Evolutionary conservation across 371 early-diverging fungal species (phyloP).

Genomic region (Lichtheimia hyalospora): DNA sequence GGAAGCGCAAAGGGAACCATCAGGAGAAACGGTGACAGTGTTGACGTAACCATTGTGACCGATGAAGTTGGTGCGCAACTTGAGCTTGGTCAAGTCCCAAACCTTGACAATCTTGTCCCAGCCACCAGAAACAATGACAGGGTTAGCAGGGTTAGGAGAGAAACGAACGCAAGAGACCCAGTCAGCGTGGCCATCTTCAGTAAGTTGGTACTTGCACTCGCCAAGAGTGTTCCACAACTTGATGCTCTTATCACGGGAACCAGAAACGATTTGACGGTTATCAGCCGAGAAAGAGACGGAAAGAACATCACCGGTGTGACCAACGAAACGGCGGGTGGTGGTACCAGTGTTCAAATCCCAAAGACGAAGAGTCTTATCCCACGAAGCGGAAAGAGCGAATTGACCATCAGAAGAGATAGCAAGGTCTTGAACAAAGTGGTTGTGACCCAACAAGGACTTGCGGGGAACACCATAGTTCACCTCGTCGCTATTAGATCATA

Average conservation of each 20-base stretch:
- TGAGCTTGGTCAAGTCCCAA: conserved; percentile 98
- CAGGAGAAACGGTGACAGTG: conserved; percentile 98
- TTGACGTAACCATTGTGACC: conserved; percentile 98
- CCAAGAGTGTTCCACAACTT: conserved; percentile 99
- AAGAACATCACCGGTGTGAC: conserved; percentile 96
- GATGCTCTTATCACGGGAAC: conserved; percentile 97
- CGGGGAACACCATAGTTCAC: conserved; percentile 90
- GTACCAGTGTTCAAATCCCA: conserved; percentile 95
- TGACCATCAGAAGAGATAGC: conserved; percentile 97
- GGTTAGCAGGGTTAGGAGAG: conserved; percentile 98
- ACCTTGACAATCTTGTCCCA: conserved; percentile 99
- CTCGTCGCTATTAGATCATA: conserved; percentile 64
- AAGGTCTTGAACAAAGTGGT: conserved; percentile 97
- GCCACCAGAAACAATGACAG: conserved; percentile 96
- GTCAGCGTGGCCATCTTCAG: conserved; percentile 93
- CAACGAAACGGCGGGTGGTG: conserved; percentile 95
- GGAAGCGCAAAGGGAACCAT: conserved; percentile 99
- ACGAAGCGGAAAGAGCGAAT: conserved; percentile 96
- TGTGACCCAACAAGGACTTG: conserved; percentile 92
- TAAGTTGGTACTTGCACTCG: conserved; percentile 97
- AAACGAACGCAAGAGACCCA: conserved; percentile 99
- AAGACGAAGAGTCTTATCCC: conserved; percentile 98
- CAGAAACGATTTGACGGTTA: conserved; percentile 98
- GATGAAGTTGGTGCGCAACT: conserved; percentile 98
- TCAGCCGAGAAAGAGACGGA: conserved; percentile 99